Evolutionary conservation across 768 basidiomycete genomes (phyloP), one percentile per base, ranked within the genome.

Genomic region (Auricularia sp.): DNA sequence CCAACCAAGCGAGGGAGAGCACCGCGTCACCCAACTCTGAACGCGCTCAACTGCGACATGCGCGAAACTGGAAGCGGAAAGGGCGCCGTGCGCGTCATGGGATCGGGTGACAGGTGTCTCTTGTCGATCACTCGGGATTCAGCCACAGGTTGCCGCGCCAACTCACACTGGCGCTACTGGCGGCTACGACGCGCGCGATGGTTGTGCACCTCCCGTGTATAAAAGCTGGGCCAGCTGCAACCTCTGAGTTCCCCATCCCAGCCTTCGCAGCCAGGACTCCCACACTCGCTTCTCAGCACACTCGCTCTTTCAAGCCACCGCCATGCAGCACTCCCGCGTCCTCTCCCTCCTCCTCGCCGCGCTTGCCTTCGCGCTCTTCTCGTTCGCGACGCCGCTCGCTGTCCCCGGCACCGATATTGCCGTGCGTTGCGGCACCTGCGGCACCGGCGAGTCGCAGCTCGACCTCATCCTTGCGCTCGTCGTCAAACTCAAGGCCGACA

Each of bases 311-410:
- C 29, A 29, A 29, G 29, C 2, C 29, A 6, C 18, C 47, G 1
- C 47, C 14, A 51, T 51, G 47, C 47, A 51, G 56, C 56, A 59
- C 29, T 59, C 56, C 33, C 56, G 56, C 56, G 29, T 59, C 56
- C 24, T 59, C 56, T 14, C 56, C 56, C 16, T 59, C 56, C 29
- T 59, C 56, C 24, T 59, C 56, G 34, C 56, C 24, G 11, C 24
- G 4, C 56, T 59, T 1, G 56, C 56, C 29, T 59, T 59, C 56
- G 56, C 29, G 24, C 24, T 59, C 29, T 29, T 59, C 56, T 21
- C 56, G 24, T 24, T 59, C 56, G 21, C 56, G 8, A 35, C 14
- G 6, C 56, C 56, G 34, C 29, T 59, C 56, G 56, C 56, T 33
- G 34, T 33, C 16, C 24, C 56, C 56, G 56, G 29, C 29, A 59